phyloP scores from a whole-genome alignment of 225 moss, liverwort and hornwort species.

The Marchantia polymorpha region DNA sequence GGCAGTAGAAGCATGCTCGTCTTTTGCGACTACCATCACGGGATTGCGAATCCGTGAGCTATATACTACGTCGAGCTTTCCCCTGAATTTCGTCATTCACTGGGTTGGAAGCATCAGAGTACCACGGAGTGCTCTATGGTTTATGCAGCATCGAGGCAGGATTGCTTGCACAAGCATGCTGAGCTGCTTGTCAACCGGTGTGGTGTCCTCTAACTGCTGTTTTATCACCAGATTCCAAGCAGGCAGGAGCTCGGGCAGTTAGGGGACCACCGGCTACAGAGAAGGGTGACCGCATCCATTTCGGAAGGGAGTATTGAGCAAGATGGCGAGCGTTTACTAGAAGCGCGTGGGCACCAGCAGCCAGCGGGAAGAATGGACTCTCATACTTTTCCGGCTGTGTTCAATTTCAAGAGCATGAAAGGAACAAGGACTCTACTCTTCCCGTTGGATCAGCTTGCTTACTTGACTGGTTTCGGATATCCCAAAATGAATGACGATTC shows the following conservation, averaged over 20 bases:
- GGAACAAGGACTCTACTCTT: background rate
- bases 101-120: too few relatives aligned
- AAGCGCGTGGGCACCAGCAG: background rate
- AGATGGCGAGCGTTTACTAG: background rate
- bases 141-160: background rate
- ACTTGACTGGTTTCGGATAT: background rate
- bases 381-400: background rate
- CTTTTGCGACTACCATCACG: too few relatives aligned
- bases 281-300: background rate
- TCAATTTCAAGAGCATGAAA: constrained; percentile 12
- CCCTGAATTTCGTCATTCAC: too few relatives aligned
- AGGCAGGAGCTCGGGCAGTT: background rate
- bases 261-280: background rate
- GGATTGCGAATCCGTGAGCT: too few relatives aligned
- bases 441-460: constrained; percentile 5
- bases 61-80: too few relatives aligned
- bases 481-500: constrained; percentile 39
- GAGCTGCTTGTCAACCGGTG: constrained; percentile 8
- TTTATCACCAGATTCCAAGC: constrained; percentile 6
- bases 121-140: background rate
- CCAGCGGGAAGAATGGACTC: background rate
- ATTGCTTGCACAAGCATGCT: background rate
- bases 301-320: background rate
- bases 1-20: too few relatives aligned
- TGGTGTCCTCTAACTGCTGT: background rate